Base-by-base conservation (phyloP, 2,329 filamentous ascomycete species). In the Boeremia lycopersici region DNA sequence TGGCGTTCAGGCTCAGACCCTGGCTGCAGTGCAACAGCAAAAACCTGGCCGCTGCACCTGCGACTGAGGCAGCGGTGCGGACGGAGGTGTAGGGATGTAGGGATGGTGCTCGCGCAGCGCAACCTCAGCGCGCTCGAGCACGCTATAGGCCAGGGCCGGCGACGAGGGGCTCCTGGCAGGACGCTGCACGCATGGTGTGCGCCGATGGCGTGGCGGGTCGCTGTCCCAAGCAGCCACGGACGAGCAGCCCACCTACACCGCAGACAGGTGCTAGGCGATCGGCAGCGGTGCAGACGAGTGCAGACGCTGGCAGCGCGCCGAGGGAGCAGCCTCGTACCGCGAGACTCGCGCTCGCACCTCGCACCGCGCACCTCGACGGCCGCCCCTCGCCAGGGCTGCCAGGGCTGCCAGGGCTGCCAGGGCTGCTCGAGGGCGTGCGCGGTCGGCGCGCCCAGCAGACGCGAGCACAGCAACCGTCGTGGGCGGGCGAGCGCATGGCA, bases 261-360 rank as follows among this genome's bases (percentile, higher is more conserved):
- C 9, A 25, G 51, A 28, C 46, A 36, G 25, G 3, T 19, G 45
- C 34, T 45, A 53, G 52, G 45, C 54, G 54, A 66, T 65, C 55
- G 62, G 62, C n/a, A n/a, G n/a, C n/a, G n/a, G 43, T 5, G 19
- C 25, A 34, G 33, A 34, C 13, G 12, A 34, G 33, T 34, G 13
- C 30, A 33, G 30, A 33, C 30, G 30, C 13, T 10, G 30, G 30
- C 30, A 33, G 36, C 17, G 33, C 33, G 43, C 29, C 48, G 56
- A 44, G 48, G 50, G 38, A 38, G 44, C 51, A 36, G 38, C 51
- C 39, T 41, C 48, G 43, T 11, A 46, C 23, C 33, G 42, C 42
- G 34, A 25, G 30, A 19, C 29, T 4, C 12, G 15, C 19, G 19
- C 19, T 23, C 25, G 23, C 25, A 28, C 6, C 26, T 41, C 26